Percentiles rank a stretch among this genome's conserved stretches.
Conservation (phyloP, 2,329 filamentous ascomycete species). For the Fusarium circinatum region DNA sequence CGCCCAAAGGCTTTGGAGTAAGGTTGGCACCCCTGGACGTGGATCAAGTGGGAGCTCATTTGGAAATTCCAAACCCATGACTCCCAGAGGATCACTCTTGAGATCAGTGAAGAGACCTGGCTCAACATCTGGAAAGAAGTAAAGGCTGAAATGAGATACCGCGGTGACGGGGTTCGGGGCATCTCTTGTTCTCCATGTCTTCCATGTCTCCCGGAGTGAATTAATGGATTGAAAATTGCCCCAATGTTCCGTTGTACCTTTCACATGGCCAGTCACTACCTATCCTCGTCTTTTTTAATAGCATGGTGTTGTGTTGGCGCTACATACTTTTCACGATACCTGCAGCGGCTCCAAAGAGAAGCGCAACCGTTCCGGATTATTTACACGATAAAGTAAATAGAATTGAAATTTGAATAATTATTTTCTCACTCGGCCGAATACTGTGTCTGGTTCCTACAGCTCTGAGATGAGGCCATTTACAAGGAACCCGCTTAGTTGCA, state of each 20-base stretch:
- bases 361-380: neutral
- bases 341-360: neutral
- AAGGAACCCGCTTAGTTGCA: slow-evolving; percentile 47
- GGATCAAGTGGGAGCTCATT: slow-evolving; percentile 49
- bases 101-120: slow-evolving; percentile 46
- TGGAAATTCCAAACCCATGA: slow-evolving; percentile 51
- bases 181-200: neutral
- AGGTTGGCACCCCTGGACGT: slow-evolving; percentile 61
- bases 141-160: neutral
- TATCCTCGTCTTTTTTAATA: neutral
- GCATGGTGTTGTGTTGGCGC: slow-evolving; percentile 2
- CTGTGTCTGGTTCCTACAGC: neutral
- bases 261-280: neutral
- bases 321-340: neutral
- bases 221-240: neutral
- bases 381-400: neutral
- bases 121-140: slow-evolving; percentile 33
- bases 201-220: neutral
- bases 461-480: neutral
- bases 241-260: neutral
- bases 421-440: neutral
- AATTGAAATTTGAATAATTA: neutral
- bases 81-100: slow-evolving; percentile 52
- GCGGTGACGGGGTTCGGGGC: neutral
- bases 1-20: slow-evolving; percentile 74